A percentile compares a stretch with the other conserved stretches of the same genome.
Evolutionary conservation across 352 stramenopile species (phyloP).

Genomic region (Peronosclerospora sorghi): DNA sequence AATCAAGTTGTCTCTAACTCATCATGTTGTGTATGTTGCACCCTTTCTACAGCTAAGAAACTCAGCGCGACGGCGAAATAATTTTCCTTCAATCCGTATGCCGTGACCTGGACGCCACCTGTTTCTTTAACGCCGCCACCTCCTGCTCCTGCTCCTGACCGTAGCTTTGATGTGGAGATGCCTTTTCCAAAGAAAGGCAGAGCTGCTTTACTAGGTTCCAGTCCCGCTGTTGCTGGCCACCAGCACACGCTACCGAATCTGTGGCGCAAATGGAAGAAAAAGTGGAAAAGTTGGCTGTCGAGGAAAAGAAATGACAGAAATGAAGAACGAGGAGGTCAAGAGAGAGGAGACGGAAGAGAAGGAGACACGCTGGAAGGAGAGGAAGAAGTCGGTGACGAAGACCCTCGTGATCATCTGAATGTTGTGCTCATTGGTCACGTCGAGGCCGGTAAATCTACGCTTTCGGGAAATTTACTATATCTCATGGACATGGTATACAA

Average conservation of each 20-base stretch:
- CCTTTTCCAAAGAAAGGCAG: slow-evolving; percentile 61
- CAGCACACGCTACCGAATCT: slow-evolving; percentile 11
- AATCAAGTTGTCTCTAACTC: not conserved
- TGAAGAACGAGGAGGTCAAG: slow-evolving; percentile 25
- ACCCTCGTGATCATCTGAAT: slow-evolving; percentile 97
- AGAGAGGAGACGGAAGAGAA: slow-evolving; percentile 26
- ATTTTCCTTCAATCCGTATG: slow-evolving; percentile 73
- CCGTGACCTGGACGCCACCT: slow-evolving; percentile 49
- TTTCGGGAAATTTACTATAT: slow-evolving; percentile 97
- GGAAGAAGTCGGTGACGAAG: slow-evolving; percentile 81
- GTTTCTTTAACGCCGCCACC: slow-evolving; percentile 29
- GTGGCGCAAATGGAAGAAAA: slow-evolving; percentile 24
- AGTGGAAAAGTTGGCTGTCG: slow-evolving; percentile 14
- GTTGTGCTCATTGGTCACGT: slow-evolving; percentile 99
- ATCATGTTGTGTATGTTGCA: not conserved
- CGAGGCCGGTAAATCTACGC: slow-evolving; percentile 97
- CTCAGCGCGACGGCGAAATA: slow-evolving; percentile 52
- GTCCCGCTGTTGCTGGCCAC: slow-evolving; percentile 5
- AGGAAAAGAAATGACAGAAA: slow-evolving; percentile 16
- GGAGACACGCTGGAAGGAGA: slow-evolving; percentile 40
- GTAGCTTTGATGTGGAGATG: slow-evolving; percentile 56
- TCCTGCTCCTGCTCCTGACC: slow-evolving; percentile 24
- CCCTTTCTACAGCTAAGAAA: slow-evolving; percentile 38
- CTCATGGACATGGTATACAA: slow-evolving; percentile 98
- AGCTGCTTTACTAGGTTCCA: slow-evolving; percentile 23